Percentiles rank a stretch among this genome's conserved stretches.
Evolutionary conservation across 2,329 filamentous ascomycete genomes (phyloP).

Genomic region (Trichoderma sp.): DNA sequence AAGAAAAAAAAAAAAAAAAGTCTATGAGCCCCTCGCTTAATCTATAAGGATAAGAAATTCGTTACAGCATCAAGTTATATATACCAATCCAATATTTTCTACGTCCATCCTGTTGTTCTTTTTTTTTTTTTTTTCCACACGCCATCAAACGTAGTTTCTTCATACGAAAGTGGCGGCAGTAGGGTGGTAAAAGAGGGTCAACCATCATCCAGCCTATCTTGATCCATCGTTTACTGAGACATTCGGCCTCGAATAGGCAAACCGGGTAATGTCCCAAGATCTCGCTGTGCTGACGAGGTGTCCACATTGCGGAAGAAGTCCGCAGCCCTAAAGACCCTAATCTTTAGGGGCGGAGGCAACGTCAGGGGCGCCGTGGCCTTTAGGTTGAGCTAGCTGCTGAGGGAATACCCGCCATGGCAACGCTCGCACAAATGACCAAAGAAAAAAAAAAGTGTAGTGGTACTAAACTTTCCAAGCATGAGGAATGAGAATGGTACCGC

Average conservation of each 20-base stretch:
- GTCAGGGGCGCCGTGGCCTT: neutral
- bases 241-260: neutral
- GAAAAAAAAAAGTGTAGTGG: neutral
- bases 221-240: neutral
- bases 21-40: slow-evolving; percentile 16
- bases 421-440: slow-evolving; percentile 2
- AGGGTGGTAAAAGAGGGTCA: neutral
- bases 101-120: neutral
- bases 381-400: neutral
- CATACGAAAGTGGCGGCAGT: neutral
- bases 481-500: neutral
- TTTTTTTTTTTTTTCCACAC: neutral
- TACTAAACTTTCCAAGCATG: neutral
- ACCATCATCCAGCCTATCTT: neutral
- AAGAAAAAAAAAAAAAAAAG: neutral
- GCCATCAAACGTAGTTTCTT: neutral
- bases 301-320: too few relatives aligned
- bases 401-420: neutral
- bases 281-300: neutral
- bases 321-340: neutral
- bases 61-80: slow-evolving; percentile 16
- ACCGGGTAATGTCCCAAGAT: slow-evolving; percentile 1
- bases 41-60: slow-evolving; percentile 15
- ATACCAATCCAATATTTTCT: slow-evolving; percentile 1
- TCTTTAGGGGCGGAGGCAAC: slow-evolving; percentile 6